phyloP scores from a whole-genome alignment of 345 rosid species.

The Ceriops tagal region DNA sequence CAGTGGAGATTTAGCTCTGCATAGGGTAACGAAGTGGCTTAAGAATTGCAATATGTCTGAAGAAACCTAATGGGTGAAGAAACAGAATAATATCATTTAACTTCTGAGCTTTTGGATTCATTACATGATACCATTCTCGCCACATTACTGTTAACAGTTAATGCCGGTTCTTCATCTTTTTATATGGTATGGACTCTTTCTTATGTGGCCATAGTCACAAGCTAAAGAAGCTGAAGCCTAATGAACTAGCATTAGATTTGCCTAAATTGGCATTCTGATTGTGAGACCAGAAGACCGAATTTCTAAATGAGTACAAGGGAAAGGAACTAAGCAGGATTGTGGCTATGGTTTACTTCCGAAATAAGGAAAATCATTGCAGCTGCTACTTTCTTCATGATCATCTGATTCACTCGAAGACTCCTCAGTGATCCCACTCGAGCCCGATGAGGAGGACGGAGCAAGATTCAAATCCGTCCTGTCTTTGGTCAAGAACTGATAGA shows the following conservation, averaged over 20 bases:
- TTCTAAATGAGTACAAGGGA: constrained; percentile 26
- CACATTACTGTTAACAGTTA: constrained; percentile 19
- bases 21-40: constrained; percentile 8
- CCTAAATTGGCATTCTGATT: constrained; percentile 31
- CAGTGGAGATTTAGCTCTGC: constrained; percentile 15
- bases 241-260: constrained; percentile 29
- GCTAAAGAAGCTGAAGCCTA: constrained; percentile 24
- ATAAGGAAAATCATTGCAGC: constrained; percentile 64
- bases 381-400: constrained; percentile 65
- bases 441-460: constrained; percentile 57
- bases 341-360: constrained; percentile 58
- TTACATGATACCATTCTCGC: constrained; percentile 20
- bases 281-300: constrained; percentile 25
- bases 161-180: constrained; percentile 19
- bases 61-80: not conserved
- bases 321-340: not conserved
- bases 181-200: constrained; percentile 7
- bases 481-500: constrained; percentile 74
- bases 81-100: constrained; percentile 2
- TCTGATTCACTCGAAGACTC: constrained; percentile 46
- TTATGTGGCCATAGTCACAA: constrained; percentile 18
- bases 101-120: constrained; percentile 14
- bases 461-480: constrained; percentile 58
- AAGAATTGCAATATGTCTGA: not conserved
- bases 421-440: constrained; percentile 85